These are phyloP conservation scores for Hyphopichia burtonii DNA, from an alignment of 1,139 yeast genomes.

Conservation along the genomic window DNA sequence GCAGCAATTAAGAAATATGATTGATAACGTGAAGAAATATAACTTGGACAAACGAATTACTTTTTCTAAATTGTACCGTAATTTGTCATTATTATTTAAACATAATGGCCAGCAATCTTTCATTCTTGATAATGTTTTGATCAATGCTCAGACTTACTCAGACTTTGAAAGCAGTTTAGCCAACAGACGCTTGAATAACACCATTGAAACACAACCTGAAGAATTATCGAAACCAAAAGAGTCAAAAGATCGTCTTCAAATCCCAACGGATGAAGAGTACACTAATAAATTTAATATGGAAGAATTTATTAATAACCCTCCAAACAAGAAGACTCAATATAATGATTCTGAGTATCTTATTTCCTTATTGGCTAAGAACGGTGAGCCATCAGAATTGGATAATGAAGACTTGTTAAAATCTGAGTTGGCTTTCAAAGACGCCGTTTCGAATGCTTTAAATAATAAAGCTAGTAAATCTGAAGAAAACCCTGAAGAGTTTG, in stretches of 20 bases:
- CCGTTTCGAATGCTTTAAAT: conserved; percentile 20
- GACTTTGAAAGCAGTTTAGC: conserved; percentile 20
- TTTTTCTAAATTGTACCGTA: conserved; percentile 29
- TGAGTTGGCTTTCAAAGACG: conserved; percentile 19
- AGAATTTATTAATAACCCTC: conserved; percentile 16
- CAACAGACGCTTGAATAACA: neutral
- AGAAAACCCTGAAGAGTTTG: conserved; percentile 11
- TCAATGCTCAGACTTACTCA: conserved; percentile 27
- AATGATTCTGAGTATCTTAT: conserved; percentile 23
- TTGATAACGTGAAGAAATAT: conserved; percentile 8
- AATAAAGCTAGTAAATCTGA: conserved; percentile 1
- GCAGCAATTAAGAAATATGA: conserved; percentile 12
- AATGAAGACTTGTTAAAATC: conserved; percentile 13
- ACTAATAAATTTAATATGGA: conserved; percentile 22
- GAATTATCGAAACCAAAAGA: neutral
- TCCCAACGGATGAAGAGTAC: conserved; percentile 3
- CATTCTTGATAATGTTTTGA: conserved; percentile 35
- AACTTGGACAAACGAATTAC: conserved; percentile 17
- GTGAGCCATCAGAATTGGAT: conserved; percentile 14
- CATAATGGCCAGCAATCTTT: conserved; percentile 32
- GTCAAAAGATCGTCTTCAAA: neutral
- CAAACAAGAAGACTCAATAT: conserved; percentile 10
- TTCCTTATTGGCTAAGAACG: conserved; percentile 13
- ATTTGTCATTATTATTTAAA: conserved; percentile 31
- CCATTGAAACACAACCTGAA: neutral